Percentiles rank a stretch among this genome's conserved stretches.
These are phyloP conservation scores for Ophiocordyceps camponoti-floridani DNA, from an alignment of 2,329 filamentous ascomycete genomes.

Conservation along the genomic window DNA sequence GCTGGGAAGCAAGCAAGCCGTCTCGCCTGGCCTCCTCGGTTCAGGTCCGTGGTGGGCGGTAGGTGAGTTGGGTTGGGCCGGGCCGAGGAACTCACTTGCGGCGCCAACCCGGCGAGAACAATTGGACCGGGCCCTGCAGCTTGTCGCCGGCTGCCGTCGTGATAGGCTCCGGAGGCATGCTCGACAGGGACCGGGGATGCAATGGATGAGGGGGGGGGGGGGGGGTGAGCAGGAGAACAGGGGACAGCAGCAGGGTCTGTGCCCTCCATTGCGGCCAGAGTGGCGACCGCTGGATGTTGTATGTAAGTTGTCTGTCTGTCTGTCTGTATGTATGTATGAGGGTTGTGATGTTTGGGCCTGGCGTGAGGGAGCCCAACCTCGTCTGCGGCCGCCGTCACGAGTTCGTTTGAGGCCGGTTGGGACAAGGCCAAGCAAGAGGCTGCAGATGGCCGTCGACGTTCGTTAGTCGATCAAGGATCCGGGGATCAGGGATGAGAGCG, in stretches of 20 bases:
- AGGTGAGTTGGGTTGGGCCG: neutral
- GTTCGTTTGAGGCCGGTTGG: no score
- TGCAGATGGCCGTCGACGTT: neutral
- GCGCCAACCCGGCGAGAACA: conserved; percentile 4
- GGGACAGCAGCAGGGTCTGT: neutral
- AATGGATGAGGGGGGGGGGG: neutral
- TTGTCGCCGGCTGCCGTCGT: conserved; percentile 1
- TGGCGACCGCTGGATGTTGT: neutral
- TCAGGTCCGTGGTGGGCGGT: neutral
- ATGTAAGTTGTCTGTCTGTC: no score
- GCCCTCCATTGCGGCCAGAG: neutral
- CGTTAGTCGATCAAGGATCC: neutral
- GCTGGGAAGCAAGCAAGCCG: neutral
- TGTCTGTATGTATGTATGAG: no score
- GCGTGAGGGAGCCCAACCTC: neutral
- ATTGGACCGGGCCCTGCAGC: conserved; percentile 6
- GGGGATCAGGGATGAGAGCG: neutral
- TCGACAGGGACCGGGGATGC: neutral
- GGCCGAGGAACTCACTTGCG: neutral
- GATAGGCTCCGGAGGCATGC: conserved; percentile 2
- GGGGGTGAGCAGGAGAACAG: neutral
- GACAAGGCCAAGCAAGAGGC: no score
- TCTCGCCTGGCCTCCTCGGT: neutral
- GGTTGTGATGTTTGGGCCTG: neutral
- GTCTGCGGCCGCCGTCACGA: neutral